Conservation (phyloP, 345 rosid genomes). For the Litchi chinensis region DNA sequence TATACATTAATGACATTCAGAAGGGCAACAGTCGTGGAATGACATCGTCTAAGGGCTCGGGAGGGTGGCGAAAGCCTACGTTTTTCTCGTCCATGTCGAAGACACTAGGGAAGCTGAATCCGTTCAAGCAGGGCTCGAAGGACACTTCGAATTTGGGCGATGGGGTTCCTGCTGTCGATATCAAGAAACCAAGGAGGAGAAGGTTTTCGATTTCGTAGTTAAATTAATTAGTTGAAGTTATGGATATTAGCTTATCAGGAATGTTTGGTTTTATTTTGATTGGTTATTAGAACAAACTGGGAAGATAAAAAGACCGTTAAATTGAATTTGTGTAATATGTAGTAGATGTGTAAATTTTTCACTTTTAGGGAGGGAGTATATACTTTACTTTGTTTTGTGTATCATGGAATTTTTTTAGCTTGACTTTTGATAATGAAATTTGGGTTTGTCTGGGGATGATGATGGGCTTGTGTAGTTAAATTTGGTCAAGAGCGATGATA, state of each 20-base stretch:
- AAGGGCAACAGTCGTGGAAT: slow-evolving; percentile 40
- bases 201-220: slow-evolving; percentile 82
- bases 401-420: background rate
- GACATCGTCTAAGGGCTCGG: slow-evolving; percentile 21
- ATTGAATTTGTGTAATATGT: background rate
- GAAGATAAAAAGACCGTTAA: too few relatives aligned
- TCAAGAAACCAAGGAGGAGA: slow-evolving; percentile 87
- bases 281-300: too few relatives aligned
- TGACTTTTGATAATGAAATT: background rate
- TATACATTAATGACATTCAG: slow-evolving; percentile 62
- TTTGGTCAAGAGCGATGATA: background rate
- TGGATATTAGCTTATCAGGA: too few relatives aligned
- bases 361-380: too few relatives aligned
- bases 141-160: slow-evolving; percentile 82
- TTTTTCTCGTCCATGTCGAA: slow-evolving; percentile 90
- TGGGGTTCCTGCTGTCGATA: slow-evolving; percentile 40
- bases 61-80: slow-evolving; percentile 34
- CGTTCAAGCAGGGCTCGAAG: slow-evolving; percentile 81
- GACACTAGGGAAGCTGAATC: slow-evolving; percentile 83
- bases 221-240: background rate
- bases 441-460: background rate
- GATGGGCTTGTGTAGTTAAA: background rate
- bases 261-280: background rate
- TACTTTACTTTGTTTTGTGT: background rate
- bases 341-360: background rate